Evolutionary conservation across 352 stramenopile species (phyloP).

Genomic region (Globisporangium spinosum): DNA sequence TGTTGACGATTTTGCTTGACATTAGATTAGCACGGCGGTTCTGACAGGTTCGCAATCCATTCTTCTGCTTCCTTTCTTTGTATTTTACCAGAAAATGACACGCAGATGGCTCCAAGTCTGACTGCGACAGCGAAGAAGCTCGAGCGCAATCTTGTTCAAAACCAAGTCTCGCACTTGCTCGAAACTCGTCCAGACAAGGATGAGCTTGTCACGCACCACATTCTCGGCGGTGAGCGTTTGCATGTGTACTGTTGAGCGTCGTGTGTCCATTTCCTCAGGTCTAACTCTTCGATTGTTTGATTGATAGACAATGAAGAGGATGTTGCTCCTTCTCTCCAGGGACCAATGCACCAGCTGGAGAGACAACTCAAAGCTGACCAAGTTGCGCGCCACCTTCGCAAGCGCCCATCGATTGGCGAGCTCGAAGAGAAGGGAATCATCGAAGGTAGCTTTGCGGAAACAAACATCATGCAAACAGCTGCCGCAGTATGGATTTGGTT

Average conservation of each 20-base stretch:
- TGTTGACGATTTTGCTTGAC: not conserved
- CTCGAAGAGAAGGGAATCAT: slow-evolving; percentile 79
- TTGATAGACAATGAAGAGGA: slow-evolving; percentile 33
- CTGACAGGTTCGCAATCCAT: not conserved
- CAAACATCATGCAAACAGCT: not conserved
- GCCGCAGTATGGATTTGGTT: not conserved
- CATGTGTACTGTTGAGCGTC: not conserved
- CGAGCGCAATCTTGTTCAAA: slow-evolving; percentile 70
- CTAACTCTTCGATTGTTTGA: not conserved
- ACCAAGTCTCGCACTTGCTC: slow-evolving; percentile 77
- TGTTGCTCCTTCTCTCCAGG: slow-evolving; percentile 65
- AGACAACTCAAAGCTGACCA: slow-evolving; percentile 69
- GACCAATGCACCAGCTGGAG: slow-evolving; percentile 67
- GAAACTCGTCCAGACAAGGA: slow-evolving; percentile 76
- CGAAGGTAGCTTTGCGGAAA: slow-evolving; percentile 33
- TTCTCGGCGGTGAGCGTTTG: slow-evolving; percentile 44
- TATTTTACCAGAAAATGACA: slow-evolving; percentile 38
- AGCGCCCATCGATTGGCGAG: slow-evolving; percentile 63
- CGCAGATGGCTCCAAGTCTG: slow-evolving; percentile 56
- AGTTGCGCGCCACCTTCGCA: slow-evolving; percentile 60
- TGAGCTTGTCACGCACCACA: slow-evolving; percentile 72
- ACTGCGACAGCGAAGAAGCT: slow-evolving; percentile 76
- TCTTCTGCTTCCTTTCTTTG: not conserved
- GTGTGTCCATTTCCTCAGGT: not conserved
- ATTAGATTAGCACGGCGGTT: not conserved